Conservation (phyloP, 75 land plant genomes). For the Cunninghamia lanceolata region DNA sequence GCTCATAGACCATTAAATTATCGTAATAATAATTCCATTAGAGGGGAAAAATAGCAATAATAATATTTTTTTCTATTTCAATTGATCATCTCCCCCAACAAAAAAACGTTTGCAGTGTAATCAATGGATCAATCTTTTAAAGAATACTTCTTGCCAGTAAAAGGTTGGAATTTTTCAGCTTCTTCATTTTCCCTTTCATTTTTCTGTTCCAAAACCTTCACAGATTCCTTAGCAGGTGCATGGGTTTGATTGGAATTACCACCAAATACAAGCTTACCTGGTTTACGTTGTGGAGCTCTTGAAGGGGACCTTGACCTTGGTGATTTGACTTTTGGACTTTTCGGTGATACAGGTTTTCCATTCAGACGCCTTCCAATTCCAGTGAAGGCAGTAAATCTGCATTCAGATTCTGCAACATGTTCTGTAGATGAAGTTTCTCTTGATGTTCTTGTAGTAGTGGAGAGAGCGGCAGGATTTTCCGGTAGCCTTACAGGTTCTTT, state of each 20-base stretch:
- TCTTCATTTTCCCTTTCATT: background rate
- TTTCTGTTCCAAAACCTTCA: background rate
- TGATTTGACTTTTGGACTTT: background rate
- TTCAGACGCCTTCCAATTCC: background rate
- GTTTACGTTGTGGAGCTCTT: background rate
- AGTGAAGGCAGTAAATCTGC: background rate
- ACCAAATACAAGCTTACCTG: background rate
- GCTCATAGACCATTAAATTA: too few species aligned
- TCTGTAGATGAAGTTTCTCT: background rate
- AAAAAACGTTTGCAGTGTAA: too few species aligned
- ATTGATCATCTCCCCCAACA: too few species aligned
- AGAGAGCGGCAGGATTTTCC: background rate
- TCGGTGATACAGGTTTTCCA: background rate
- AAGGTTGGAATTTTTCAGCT: background rate
- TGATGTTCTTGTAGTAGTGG: too few species aligned
- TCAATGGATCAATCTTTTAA: background rate
- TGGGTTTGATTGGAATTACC: background rate
- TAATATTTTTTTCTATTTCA: too few species aligned
- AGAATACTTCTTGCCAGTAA: background rate
- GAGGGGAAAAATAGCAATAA: too few species aligned
- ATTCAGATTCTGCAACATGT: background rate
- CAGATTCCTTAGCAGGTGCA: background rate
- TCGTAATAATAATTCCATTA: too few species aligned
- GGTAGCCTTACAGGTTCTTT: conserved; percentile 39
- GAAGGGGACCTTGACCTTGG: background rate